phyloP scores from a whole-genome alignment of 1,139 yeast genomes.

The Arxiozyma bovina region DNA sequence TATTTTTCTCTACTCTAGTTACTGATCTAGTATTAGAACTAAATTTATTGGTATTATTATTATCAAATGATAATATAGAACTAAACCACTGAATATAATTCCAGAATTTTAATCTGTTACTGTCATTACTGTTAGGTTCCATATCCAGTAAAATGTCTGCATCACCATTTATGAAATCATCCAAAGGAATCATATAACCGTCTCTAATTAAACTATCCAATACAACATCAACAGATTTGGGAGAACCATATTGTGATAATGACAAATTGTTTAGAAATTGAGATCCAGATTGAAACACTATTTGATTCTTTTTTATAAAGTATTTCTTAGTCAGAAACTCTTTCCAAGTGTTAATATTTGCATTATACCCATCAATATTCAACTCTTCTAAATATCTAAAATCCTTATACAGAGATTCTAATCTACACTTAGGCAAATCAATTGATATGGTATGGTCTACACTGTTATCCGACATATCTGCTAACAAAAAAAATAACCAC shows the following conservation, averaged over 20 bases:
- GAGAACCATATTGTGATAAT: slow-evolving; percentile 29
- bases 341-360: slow-evolving; percentile 57
- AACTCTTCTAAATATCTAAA: slow-evolving; percentile 42
- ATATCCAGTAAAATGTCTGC: slow-evolving; percentile 3
- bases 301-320: slow-evolving; percentile 17
- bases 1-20: slow-evolving; percentile 9
- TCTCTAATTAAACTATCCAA: slow-evolving; percentile 29
- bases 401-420: slow-evolving; percentile 55
- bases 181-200: slow-evolving; percentile 26
- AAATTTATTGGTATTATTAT: background rate
- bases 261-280: slow-evolving; percentile 25
- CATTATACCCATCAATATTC: slow-evolving; percentile 63
- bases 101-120: background rate
- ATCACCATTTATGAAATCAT: slow-evolving; percentile 16
- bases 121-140: background rate
- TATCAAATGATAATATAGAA: background rate
- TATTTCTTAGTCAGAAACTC: slow-evolving; percentile 20
- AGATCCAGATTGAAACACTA: slow-evolving; percentile 25
- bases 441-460: background rate
- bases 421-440: slow-evolving; percentile 37
- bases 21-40: slow-evolving; percentile 4
- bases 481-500: background rate
- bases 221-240: slow-evolving; percentile 33
- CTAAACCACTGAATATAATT: slow-evolving; percentile 13
- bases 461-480: background rate